A percentile compares a stretch with the other conserved stretches of the same genome.
These are phyloP conservation scores for Ganoderma lucidum DNA, from an alignment of 1,284 basidiomycete genomes.

Conservation along the genomic window DNA sequence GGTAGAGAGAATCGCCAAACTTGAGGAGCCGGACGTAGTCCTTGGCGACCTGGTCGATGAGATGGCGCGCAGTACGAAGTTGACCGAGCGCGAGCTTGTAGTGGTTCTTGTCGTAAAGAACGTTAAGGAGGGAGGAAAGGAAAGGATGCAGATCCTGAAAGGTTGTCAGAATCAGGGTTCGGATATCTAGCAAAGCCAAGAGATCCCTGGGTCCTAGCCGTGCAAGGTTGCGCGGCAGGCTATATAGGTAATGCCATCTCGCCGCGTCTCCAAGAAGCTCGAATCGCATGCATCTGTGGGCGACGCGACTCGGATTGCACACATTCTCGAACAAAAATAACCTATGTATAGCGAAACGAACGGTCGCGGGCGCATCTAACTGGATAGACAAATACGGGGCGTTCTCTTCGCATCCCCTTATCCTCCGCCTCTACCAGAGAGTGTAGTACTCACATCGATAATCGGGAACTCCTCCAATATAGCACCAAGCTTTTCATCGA, in stretches of 20 bases:
- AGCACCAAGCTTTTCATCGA: conserved; percentile 95
- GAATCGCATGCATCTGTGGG: too few relatives aligned
- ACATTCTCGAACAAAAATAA: too few relatives aligned
- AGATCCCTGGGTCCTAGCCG: too few relatives aligned
- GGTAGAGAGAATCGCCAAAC: conserved; percentile 95
- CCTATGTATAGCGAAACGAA: background rate
- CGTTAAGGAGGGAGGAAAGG: conserved; percentile 92
- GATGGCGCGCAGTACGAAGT: conserved; percentile 90
- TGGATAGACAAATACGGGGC: background rate
- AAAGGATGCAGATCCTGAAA: conserved; percentile 93
- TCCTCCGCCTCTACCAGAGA: background rate
- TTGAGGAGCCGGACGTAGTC: conserved; percentile 96
- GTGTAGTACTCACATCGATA: conserved; percentile 80
- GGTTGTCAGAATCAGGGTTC: background rate
- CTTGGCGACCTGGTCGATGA: conserved; percentile 95
- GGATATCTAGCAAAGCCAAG: too few relatives aligned
- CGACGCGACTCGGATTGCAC: too few relatives aligned
- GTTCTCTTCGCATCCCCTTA: background rate
- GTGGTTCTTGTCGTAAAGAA: conserved; percentile 98
- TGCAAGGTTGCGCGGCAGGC: too few relatives aligned
- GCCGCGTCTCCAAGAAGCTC: too few relatives aligned
- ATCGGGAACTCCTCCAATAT: conserved; percentile 98
- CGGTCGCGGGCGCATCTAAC: background rate
- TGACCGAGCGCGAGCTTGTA: conserved; percentile 98
- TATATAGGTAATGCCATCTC: too few relatives aligned